Evolutionary conservation across 768 basidiomycete genomes (phyloP).

Genomic region (Suillus sp.): DNA sequence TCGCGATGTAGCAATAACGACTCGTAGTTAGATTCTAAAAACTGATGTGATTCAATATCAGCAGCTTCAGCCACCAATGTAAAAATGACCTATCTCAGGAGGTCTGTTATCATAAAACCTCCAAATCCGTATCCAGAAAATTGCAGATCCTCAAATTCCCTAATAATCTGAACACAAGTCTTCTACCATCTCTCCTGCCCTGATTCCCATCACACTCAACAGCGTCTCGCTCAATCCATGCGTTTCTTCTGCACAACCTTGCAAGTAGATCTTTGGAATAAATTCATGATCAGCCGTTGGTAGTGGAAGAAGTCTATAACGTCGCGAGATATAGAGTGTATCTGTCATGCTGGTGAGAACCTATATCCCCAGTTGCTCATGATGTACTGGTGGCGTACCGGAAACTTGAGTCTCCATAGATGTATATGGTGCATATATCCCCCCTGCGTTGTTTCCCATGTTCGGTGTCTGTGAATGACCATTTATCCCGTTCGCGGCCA

Average conservation of each 20-base stretch:
- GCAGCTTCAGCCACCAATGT: neutral
- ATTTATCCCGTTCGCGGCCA: neutral
- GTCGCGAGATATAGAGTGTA: constrained; percentile 39
- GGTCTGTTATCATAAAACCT: no score
- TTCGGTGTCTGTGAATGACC: neutral
- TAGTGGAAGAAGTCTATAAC: constrained; percentile 43
- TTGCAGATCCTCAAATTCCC: neutral
- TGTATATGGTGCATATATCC: neutral
- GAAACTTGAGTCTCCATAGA: constrained; percentile 14
- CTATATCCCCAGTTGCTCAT: constrained; percentile 24
- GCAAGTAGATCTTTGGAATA: constrained; percentile 34
- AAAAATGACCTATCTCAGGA: neutral
- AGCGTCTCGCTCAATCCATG: constrained; percentile 48
- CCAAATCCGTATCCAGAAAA: neutral
- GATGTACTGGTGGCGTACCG: constrained; percentile 19
- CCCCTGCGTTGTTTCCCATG: neutral
- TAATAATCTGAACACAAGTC: constrained; percentile 31
- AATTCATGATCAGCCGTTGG: constrained; percentile 8
- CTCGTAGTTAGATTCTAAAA: neutral
- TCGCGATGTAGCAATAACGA: neutral
- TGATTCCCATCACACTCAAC: constrained; percentile 45
- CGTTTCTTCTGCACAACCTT: constrained; percentile 40
- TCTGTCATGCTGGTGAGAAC: constrained; percentile 16
- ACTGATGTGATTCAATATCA: neutral
- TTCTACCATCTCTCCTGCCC: constrained; percentile 48